Conservation (phyloP, 805 yeast genomes). For the Schwanniomyces vanrijiae region DNA sequence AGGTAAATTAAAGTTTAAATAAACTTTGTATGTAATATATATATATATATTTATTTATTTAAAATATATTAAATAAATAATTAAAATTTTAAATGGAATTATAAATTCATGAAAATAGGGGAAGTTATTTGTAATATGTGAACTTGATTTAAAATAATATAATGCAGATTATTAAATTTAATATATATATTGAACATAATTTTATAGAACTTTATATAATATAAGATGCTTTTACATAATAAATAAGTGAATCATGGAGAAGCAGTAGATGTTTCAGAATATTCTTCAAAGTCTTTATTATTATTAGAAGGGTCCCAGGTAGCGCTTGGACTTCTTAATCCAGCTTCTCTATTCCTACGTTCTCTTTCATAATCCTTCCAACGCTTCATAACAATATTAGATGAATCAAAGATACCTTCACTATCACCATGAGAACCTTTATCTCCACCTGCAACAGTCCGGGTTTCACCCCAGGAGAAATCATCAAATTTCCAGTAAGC, state of each 20-base stretch:
- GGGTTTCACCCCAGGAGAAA: conserved; percentile 94
- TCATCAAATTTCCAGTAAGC: conserved; percentile 96
- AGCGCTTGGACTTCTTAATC: conserved; percentile 37
- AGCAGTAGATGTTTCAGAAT: conserved; percentile 20
- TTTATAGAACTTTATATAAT: no score
- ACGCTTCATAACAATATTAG: conserved; percentile 83
- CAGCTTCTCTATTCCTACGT: conserved; percentile 36
- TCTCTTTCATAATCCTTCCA: conserved; percentile 94
- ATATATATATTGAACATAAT: no score
- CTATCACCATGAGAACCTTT: conserved; percentile 65
- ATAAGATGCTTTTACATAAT: not conserved
- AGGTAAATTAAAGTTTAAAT: no score
- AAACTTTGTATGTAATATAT: no score
- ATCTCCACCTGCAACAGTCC: conserved; percentile 71
- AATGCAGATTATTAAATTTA: no score
- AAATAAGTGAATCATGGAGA: conserved; percentile 5
- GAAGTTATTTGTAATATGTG: no score
- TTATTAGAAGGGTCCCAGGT: conserved; percentile 46
- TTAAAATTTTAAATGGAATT: no score
- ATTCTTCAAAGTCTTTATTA: conserved; percentile 24
- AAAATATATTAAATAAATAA: no score
- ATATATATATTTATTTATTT: no score
- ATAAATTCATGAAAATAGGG: no score
- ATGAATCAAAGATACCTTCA: conserved; percentile 89
- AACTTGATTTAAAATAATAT: no score